These are phyloP conservation scores for Botryotinia convoluta DNA, from an alignment of 2,329 filamentous ascomycete genomes.

Conservation along the genomic window DNA sequence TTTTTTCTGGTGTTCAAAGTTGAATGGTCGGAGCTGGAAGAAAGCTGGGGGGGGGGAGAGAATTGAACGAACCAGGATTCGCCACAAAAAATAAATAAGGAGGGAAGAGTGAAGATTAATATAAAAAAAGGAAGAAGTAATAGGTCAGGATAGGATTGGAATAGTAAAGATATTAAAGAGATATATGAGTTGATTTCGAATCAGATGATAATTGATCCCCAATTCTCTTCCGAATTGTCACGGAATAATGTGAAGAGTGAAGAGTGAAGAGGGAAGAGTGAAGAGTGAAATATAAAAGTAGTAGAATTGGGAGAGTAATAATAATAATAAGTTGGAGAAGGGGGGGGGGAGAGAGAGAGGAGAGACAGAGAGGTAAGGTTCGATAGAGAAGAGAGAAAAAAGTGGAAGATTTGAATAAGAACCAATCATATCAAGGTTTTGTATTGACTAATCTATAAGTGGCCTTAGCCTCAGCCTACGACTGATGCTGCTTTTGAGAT, in stretches of 20 bases:
- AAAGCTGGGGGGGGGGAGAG: neutral
- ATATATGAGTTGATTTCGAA: neutral
- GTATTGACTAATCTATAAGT: neutral
- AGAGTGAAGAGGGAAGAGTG: neutral
- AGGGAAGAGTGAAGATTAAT: neutral
- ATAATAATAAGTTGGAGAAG: neutral
- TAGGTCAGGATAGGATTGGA: neutral
- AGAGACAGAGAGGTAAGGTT: neutral
- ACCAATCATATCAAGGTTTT: neutral
- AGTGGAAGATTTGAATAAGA: neutral
- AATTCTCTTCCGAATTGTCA: neutral
- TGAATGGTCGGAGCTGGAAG: neutral
- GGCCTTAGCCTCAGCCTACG: neutral
- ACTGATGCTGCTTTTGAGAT: neutral
- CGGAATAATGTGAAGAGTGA: neutral
- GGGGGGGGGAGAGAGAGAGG: neutral
- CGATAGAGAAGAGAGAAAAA: neutral
- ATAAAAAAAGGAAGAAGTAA: neutral
- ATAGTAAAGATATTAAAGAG: neutral
- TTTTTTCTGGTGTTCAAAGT: neutral
- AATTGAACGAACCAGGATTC: conserved; percentile 7
- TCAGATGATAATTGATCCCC: neutral
- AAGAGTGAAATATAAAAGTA: neutral
- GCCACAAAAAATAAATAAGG: neutral
- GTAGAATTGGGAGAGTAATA: neutral